Evolutionary conservation across 23 red algal genomes (phyloP).

Genomic region (Gracilaria gracilis): DNA sequence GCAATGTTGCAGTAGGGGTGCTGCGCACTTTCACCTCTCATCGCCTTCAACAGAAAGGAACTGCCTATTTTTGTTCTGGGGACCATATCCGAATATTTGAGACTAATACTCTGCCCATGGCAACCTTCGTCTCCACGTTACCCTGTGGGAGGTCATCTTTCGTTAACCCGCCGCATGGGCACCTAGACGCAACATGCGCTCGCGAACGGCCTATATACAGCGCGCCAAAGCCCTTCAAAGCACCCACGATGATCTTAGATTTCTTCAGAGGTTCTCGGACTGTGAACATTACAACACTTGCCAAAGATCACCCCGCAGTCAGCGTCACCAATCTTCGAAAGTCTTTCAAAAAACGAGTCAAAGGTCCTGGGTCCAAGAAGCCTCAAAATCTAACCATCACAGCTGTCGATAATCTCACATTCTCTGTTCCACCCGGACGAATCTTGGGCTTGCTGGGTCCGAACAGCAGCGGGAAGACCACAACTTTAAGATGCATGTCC

Average conservation of each 20-base stretch:
- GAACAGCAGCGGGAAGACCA: constrained; percentile 95
- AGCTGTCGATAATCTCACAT: constrained; percentile 77
- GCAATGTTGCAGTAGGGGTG: background rate
- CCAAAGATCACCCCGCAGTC: constrained; percentile 55
- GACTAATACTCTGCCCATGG: background rate
- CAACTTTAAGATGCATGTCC: constrained; percentile 87
- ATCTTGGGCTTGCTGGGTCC: constrained; percentile 92
- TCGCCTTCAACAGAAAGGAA: background rate
- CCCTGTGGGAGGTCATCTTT: background rate
- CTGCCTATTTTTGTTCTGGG: background rate
- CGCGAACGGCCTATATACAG: background rate
- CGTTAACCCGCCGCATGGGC: too few relatives aligned
- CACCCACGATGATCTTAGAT: constrained; percentile 38
- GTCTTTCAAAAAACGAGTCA: constrained; percentile 62
- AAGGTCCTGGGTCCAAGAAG: constrained; percentile 33
- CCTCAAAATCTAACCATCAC: constrained; percentile 49
- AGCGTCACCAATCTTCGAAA: constrained; percentile 62
- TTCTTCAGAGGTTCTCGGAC: constrained; percentile 14
- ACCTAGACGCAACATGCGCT: background rate
- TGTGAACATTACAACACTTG: constrained; percentile 8
- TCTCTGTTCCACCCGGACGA: constrained; percentile 63
- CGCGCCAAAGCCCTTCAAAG: background rate
- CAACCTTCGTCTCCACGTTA: background rate
- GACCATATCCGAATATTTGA: background rate
- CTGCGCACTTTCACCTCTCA: background rate